Base-by-base conservation (phyloP, 306 rosid species). In the Fragaria iinumae region DNA sequence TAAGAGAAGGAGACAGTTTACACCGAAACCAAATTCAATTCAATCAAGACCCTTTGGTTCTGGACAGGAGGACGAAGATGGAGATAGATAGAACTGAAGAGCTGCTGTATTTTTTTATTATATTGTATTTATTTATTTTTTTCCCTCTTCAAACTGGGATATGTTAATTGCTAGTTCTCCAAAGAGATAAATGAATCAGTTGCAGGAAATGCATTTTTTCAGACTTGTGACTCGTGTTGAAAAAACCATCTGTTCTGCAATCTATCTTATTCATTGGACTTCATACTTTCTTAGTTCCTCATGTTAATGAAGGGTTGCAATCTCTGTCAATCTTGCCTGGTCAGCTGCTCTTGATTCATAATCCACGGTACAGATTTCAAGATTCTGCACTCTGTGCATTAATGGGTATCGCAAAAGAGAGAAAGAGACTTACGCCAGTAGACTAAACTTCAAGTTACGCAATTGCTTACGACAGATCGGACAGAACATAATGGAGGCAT, bases 111-210 rank as follows among this genome's bases (percentile, higher is more conserved):
- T 88, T 80, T 56, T 86, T 85, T 23, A 80, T 83, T 80, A n/a
- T 77, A 75, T 82, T 86, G 88, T 91, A 83, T 89, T 87, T 69
- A 86, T 87, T 87, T 81, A 66, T 38, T 66, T 66, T 0, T 80
- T 65, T 52, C 16, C 34, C 25, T 13, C 71, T 79, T 67, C 67
- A 80, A 69, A 57, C 77, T 73, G 75, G 69, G 80, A 43, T 43
- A 63, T 48, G 60, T 53, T 69, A 80, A 75, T 69, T 69, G 20
- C 12, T 11, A 36, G 68, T 75, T 34, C 44, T 56, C 48, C 57
- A 76, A 60, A 76, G 79, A 71, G 84, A 67, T 84, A 17, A 56
- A 52, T 7, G 66, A 66, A 62, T 27, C 48, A 44, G 78, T 29
- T 67, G 60, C 45, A 18, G 60, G n/a, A 84, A 43, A 45, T 76